Percentiles rank a stretch among this genome's conserved stretches.
Conservation (phyloP, 352 stramenopile genomes). For the Pythium vanterpoolii region DNA sequence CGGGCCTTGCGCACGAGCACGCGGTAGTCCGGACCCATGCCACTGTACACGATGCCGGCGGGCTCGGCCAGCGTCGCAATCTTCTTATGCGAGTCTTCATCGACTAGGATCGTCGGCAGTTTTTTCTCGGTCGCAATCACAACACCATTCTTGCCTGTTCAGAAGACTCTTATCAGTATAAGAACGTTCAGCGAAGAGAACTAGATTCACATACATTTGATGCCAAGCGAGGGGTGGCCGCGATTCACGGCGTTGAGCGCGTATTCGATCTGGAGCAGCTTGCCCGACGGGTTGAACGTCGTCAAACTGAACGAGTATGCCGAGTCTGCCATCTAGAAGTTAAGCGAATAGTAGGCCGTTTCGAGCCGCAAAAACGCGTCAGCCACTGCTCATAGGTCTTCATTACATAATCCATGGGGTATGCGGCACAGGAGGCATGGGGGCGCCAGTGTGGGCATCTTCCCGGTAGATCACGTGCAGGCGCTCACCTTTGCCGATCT, state of each 20-base stretch:
- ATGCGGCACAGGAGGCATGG: not conserved
- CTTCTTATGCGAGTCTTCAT: slow-evolving; percentile 95
- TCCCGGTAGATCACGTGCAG: slow-evolving; percentile 1
- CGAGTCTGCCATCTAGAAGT: slow-evolving; percentile 90
- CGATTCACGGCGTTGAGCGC: slow-evolving; percentile 98
- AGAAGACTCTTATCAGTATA: slow-evolving; percentile 1
- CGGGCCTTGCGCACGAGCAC: slow-evolving; percentile 97
- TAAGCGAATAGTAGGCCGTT: not conserved
- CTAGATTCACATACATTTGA: slow-evolving; percentile 77
- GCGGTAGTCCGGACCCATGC: slow-evolving; percentile 97
- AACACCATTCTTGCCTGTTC: slow-evolving; percentile 96
- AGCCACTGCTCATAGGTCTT: not conserved
- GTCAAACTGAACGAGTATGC: slow-evolving; percentile 99
- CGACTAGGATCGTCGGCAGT: slow-evolving; percentile 93
- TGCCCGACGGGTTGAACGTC: slow-evolving; percentile 98
- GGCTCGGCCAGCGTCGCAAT: slow-evolving; percentile 92
- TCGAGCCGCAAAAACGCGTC: slow-evolving; percentile 1
- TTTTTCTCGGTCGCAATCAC: slow-evolving; percentile 99
- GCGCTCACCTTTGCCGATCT: slow-evolving; percentile 24
- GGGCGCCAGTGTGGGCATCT: not conserved
- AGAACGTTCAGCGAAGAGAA: not conserved
- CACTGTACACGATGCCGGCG: slow-evolving; percentile 95
- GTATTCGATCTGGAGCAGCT: slow-evolving; percentile 99
- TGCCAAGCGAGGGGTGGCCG: slow-evolving; percentile 97
- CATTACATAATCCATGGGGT: not conserved